Conservation (phyloP, 2,329 filamentous ascomycete species). For the Chalaropsis ovoidea region DNA sequence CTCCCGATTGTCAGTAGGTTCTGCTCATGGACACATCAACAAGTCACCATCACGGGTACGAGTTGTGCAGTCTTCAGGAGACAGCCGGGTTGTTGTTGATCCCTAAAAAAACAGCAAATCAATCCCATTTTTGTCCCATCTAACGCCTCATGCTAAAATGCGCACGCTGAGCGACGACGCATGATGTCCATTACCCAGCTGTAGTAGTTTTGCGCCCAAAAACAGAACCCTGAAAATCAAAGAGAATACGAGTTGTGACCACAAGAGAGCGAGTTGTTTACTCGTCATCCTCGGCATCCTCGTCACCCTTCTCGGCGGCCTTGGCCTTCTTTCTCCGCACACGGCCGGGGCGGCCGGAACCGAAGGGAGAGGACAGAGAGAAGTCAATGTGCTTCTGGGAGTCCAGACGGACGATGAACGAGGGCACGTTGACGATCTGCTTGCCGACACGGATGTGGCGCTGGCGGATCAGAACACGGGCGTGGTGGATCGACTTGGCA, state of each 20-base stretch:
- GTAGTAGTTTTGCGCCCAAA: constrained; percentile 15
- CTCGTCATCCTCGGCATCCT: constrained; percentile 76
- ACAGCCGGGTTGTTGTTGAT: constrained; percentile 23
- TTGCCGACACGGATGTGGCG: constrained; percentile 99
- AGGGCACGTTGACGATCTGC: constrained; percentile 99
- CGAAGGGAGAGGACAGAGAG: constrained; percentile 91
- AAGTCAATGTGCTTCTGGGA: constrained; percentile 99
- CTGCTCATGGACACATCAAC: constrained; percentile 13
- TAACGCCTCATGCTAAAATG: constrained; percentile 25
- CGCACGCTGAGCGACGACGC: constrained; percentile 17
- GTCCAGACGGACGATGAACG: constrained; percentile 98
- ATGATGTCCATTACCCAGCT: constrained; percentile 20
- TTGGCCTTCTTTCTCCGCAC: constrained; percentile 99
- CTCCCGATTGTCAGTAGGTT: constrained; percentile 11
- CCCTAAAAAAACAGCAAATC: constrained; percentile 22
- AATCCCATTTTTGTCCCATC: constrained; percentile 24
- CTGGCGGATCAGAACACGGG: constrained; percentile 98
- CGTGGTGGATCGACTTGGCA: constrained; percentile 99
- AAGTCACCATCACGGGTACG: constrained; percentile 19
- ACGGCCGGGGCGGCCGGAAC: constrained; percentile 92
- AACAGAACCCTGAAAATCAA: constrained; percentile 17
- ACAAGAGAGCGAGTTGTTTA: constrained; percentile 36
- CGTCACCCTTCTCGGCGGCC: constrained; percentile 78
- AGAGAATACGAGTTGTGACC: constrained; percentile 22
- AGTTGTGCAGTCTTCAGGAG: constrained; percentile 15